Base-by-base conservation (phyloP, 805 yeast species). In the Naumovozyma castellii region DNA sequence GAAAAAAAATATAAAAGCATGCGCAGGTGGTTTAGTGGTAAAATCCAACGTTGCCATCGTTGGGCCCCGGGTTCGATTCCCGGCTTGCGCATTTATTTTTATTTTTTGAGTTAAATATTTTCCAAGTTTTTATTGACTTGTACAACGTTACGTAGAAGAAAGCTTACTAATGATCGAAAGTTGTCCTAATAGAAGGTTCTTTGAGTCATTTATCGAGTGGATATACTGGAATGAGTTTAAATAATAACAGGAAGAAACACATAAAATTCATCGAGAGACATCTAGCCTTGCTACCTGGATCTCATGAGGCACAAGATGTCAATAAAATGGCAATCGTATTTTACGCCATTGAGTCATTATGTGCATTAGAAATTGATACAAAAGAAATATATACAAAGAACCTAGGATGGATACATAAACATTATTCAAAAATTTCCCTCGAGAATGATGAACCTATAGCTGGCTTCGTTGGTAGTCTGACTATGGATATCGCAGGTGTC, bases 281-380 rank as follows among this genome's bases (percentile, higher is more conserved):
- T 45, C 60, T 80, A 30, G 56, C 56, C 2, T 50, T 78, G 13
- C 65, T 81, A 4, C 88, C 90, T 0, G 49, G 70, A 1, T 60
- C 66, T 14, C 69, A 67, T 16, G 80, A 83, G 48, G 50, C 71
- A 0, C 79, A 80, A 43, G 95, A 84, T 50, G 71, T 84, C 4
- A 81, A 80, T 49, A 75, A 73, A 45, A 53, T 85, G 36, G 76
- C 90, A 4, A 58, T 87, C n/a, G 65, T 79, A 2, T 84, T 78
- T 56, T 85, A 85, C 54, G 70, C 84, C 33, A 53, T 86, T 1
- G 68, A 73, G 25, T 88, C 87, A 0, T 64, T 49, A 42, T 47
- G 50, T 28, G 59, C 46, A 9, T 51, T 53, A 36, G 57, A 28
- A 36, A 52, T 29, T 43, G 62, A 40, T 56, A 65, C 44, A 34